phyloP scores from a whole-genome alignment of 225 moss, liverwort and hornwort species.

The Sphagnum contortum region DNA sequence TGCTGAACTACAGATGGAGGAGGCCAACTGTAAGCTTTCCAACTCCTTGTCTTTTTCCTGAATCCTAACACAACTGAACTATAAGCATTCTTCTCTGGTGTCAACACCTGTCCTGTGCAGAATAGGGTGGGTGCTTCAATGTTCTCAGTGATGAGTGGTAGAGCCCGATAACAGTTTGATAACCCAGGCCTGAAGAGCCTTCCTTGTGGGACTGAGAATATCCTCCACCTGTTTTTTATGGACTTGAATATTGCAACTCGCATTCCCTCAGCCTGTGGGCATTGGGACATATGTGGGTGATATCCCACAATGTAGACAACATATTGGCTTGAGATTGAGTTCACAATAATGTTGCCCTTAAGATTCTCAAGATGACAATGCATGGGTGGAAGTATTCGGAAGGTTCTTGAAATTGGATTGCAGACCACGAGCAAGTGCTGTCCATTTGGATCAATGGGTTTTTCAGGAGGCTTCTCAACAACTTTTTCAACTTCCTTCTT shows the following conservation, averaged over 20 bases:
- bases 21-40: conserved; percentile 27
- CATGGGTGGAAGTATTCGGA: conserved; percentile 24
- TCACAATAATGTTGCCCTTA: conserved; percentile 27
- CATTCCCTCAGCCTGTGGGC: conserved; percentile 28
- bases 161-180: conserved; percentile 23
- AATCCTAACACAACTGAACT: conserved; percentile 17
- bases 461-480: fast-evolving
- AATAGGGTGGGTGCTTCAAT: conserved; percentile 27
- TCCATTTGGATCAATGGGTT: conserved; percentile 24
- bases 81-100: not conserved
- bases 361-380: conserved; percentile 47
- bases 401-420: conserved; percentile 37
- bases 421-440: conserved; percentile 43
- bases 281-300: conserved; percentile 25
- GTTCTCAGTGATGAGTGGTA: conserved; percentile 20
- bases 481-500: too few species aligned
- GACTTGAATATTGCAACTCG: conserved; percentile 41
- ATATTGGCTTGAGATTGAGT: conserved; percentile 17
- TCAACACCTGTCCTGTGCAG: conserved; percentile 11
- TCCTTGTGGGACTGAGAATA: conserved; percentile 32
- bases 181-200: conserved; percentile 19
- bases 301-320: conserved; percentile 40
- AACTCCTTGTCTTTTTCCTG: conserved; percentile 14
- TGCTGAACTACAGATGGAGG: conserved; percentile 23
- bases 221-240: conserved; percentile 22